Evolutionary conservation across 441 rosid species (phyloP).

Genomic region (Populus hybrid): DNA sequence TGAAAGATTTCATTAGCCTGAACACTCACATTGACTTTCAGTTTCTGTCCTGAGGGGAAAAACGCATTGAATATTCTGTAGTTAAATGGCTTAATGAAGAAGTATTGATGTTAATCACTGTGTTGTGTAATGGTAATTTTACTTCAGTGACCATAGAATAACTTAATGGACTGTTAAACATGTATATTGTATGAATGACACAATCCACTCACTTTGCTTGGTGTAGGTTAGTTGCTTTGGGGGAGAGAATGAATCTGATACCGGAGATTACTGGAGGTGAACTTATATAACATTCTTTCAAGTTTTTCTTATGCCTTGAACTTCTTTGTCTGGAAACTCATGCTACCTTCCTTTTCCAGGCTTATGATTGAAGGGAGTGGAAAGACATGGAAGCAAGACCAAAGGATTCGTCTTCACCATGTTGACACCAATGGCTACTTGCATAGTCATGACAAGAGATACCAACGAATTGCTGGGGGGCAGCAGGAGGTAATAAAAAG

Average conservation of each 20-base stretch:
- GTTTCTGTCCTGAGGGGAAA: neutral
- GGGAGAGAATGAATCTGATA: conserved; percentile 85
- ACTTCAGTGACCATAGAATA: neutral
- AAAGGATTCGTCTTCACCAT: conserved; percentile 86
- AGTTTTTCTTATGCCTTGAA: neutral
- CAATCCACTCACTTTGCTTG: conserved; percentile 4
- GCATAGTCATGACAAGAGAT: conserved; percentile 96
- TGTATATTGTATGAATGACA: neutral
- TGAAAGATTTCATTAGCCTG: neutral
- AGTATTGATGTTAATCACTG: neutral
- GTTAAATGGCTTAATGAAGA: neutral
- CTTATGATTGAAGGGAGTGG: conserved; percentile 83
- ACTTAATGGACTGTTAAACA: neutral
- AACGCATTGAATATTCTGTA: neutral
- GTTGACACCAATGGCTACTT: conserved; percentile 89
- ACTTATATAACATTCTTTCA: conserved; percentile 3
- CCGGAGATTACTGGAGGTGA: conserved; percentile 97
- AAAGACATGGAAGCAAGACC: conserved; percentile 95
- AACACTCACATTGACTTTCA: neutral
- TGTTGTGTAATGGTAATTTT: neutral
- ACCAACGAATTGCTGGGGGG: conserved; percentile 94
- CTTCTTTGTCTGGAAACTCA: conserved; percentile 3
- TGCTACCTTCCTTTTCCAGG: conserved; percentile 36
- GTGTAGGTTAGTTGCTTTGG: conserved; percentile 95
- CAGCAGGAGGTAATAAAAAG: conserved; percentile 84